Conservation (phyloP, 2,329 filamentous ascomycete genomes). For the Leptographium lundbergii region DNA sequence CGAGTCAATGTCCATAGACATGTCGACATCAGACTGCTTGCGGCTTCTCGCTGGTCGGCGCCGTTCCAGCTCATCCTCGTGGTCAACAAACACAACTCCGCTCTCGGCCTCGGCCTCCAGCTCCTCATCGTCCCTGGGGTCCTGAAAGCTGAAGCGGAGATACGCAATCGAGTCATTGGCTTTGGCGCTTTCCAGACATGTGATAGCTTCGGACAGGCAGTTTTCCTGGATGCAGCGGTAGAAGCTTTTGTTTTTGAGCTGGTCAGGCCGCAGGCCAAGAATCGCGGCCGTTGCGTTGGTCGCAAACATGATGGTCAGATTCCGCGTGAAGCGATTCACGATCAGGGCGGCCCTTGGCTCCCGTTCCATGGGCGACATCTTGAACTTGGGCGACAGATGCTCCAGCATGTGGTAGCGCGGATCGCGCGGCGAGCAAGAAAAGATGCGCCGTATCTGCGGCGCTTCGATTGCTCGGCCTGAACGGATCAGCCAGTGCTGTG, state of each 20-base stretch:
- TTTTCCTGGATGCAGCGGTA: slow-evolving; percentile 76
- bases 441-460: slow-evolving; percentile 64
- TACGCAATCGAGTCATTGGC: slow-evolving; percentile 87
- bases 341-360: slow-evolving; percentile 78
- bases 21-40: slow-evolving; percentile 13
- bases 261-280: slow-evolving; percentile 56
- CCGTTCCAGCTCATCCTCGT: slow-evolving; percentile 19
- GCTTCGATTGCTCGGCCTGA: slow-evolving; percentile 65
- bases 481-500: slow-evolving; percentile 1
- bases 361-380: slow-evolving; percentile 47
- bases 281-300: slow-evolving; percentile 66
- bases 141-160: slow-evolving; percentile 71
- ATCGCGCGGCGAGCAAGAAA: slow-evolving; percentile 69
- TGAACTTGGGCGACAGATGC: slow-evolving; percentile 72
- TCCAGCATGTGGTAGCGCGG: slow-evolving; percentile 85
- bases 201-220: slow-evolving; percentile 63
- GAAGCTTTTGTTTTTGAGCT: slow-evolving; percentile 66
- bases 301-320: slow-evolving; percentile 74
- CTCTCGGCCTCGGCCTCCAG: slow-evolving; percentile 27
- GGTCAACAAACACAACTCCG: slow-evolving; percentile 29
- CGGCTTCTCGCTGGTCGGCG: neutral
- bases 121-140: slow-evolving; percentile 50
- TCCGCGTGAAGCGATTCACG: slow-evolving; percentile 74
- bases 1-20: slow-evolving; percentile 17
- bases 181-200: slow-evolving; percentile 73